Evolutionary conservation across 495 filamentous ascomycete genomes (phyloP).

Genomic region (Aspergillus nanangensis): DNA sequence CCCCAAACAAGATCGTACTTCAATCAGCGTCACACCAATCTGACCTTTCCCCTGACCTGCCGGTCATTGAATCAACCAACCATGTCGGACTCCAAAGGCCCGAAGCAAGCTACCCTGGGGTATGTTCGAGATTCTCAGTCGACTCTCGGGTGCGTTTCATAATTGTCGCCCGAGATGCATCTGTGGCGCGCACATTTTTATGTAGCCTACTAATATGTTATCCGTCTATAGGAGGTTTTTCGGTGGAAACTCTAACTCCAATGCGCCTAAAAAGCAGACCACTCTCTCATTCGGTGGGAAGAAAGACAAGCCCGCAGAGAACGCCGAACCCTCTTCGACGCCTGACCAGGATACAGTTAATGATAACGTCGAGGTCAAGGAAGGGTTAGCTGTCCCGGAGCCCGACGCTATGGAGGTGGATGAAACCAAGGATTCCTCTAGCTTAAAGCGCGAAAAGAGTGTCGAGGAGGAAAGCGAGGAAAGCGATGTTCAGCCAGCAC

Average conservation of each 20-base stretch:
- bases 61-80: too few species aligned
- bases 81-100: conserved; percentile 39
- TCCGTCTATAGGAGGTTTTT: conserved; percentile 40
- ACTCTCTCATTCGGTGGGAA: conserved; percentile 60
- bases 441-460: conserved; percentile 38
- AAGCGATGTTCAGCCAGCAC: conserved; percentile 50
- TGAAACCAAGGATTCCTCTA: conserved; percentile 22
- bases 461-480: conserved; percentile 41
- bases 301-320: conserved; percentile 21
- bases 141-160: conserved; percentile 72
- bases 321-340: too few species aligned
- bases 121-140: conserved; percentile 80
- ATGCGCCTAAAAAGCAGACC: conserved; percentile 61
- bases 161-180: too few species aligned
- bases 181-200: too few species aligned
- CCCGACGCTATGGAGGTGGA: conserved; percentile 12
- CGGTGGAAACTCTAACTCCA: too few species aligned
- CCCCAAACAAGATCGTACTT: too few species aligned
- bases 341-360: too few species aligned
- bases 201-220: too few species aligned
- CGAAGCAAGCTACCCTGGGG: conserved; percentile 87
- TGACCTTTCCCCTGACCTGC: too few species aligned
- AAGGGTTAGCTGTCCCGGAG: too few species aligned
- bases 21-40: too few species aligned
- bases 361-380: too few species aligned